These are phyloP conservation scores for Camillea tinctor DNA, from an alignment of 2,329 filamentous ascomycete species.

Conservation along the genomic window DNA sequence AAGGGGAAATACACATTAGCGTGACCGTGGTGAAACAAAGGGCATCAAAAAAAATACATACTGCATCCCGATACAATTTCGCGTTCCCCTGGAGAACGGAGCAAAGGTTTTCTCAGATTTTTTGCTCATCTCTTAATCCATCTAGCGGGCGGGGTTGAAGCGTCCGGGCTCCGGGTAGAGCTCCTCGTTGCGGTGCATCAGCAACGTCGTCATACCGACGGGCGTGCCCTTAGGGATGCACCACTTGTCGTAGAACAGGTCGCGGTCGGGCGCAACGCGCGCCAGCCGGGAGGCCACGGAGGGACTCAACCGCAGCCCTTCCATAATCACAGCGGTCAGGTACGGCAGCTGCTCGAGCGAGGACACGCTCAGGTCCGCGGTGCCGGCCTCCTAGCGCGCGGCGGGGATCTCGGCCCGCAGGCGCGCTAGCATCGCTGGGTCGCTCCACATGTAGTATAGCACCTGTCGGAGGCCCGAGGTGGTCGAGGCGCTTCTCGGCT, in stretches of 20 bases:
- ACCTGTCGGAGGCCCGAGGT: constrained; percentile 2
- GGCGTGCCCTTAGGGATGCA: constrained; percentile 1
- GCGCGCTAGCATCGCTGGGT: background rate
- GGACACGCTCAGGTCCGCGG: background rate
- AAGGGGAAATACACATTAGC: background rate
- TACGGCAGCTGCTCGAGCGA: constrained; percentile 4
- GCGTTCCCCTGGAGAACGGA: background rate
- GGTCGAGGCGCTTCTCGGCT: constrained; percentile 16
- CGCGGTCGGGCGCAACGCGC: constrained; percentile 5
- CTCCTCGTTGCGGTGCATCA: constrained; percentile 1
- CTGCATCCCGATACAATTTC: constrained; percentile 2
- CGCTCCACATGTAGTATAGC: background rate
- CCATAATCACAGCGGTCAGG: constrained; percentile 2
- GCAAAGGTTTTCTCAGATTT: background rate
- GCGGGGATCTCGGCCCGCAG: background rate
- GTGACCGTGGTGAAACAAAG: background rate
- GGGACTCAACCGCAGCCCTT: constrained; percentile 1
- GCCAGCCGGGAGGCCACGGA: background rate
- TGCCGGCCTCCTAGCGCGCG: background rate
- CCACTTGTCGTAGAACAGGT: background rate
- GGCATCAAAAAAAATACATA: background rate
- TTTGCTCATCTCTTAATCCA: background rate
- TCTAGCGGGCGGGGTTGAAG: constrained; percentile 1
- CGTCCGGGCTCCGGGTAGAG: background rate
- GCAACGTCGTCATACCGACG: constrained; percentile 2